phyloP scores from a whole-genome alignment of 164 flowering plant species.

The Dillenia turbinata region DNA sequence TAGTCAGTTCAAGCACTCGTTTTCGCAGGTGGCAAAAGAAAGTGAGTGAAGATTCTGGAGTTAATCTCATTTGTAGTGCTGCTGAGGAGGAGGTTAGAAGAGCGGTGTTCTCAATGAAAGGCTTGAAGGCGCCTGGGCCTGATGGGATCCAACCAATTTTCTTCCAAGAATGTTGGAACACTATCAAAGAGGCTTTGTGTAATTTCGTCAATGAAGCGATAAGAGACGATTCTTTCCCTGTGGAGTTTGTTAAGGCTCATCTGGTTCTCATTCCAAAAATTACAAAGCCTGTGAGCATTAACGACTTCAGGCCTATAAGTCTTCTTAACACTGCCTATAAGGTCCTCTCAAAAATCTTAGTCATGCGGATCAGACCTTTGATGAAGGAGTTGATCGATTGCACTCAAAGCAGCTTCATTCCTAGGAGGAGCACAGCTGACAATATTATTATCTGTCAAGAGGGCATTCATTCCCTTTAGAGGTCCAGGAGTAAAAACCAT shows the following conservation, averaged over 20 bases:
- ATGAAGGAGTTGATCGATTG: background rate
- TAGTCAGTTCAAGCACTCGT: background rate
- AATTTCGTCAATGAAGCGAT: background rate
- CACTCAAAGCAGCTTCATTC: background rate
- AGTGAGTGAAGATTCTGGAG: background rate
- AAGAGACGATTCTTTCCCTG: background rate
- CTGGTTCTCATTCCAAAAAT: background rate
- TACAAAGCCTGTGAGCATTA: background rate
- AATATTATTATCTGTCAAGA: background rate
- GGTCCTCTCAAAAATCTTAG: background rate
- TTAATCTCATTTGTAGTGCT: background rate
- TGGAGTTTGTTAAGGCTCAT: background rate
- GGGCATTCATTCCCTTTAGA: background rate
- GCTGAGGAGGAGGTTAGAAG: background rate
- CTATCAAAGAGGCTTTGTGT: background rate
- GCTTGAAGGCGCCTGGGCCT: background rate
- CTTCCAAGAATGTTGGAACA: background rate
- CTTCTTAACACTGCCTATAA: background rate
- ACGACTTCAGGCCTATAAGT: background rate
- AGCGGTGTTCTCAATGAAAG: background rate
- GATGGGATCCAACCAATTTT: background rate
- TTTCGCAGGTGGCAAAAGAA: background rate
- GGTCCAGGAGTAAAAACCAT: background rate
- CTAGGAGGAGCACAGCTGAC: background rate
- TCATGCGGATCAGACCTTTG: background rate